Evolutionary conservation across 257 asterid species (phyloP).

Genomic region (Cynanchum wilfordii): DNA sequence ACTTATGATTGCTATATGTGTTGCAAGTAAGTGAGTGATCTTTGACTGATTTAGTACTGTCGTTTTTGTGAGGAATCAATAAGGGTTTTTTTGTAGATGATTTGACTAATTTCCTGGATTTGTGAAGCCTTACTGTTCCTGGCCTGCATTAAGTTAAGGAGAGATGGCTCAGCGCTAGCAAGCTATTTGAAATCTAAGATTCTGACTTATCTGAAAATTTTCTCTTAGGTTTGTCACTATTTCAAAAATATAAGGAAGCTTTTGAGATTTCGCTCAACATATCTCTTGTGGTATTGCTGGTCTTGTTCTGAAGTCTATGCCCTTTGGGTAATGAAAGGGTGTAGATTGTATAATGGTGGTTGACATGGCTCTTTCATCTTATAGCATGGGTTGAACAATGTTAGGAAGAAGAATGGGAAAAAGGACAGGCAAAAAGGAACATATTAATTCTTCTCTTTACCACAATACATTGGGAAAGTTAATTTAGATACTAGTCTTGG

Average conservation of each 20-base stretch:
- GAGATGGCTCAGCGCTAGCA: background rate
- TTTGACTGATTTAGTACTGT: background rate
- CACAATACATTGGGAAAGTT: background rate
- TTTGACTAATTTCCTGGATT: background rate
- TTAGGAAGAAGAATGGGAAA: background rate
- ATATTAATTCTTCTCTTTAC: background rate
- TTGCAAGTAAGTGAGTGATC: background rate
- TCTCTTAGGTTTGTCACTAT: background rate
- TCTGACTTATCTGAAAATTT: background rate
- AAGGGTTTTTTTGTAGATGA: background rate
- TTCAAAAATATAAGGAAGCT: background rate
- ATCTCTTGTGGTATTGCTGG: background rate
- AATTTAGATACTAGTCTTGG: background rate
- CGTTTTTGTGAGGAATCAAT: background rate
- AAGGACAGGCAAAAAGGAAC: background rate
- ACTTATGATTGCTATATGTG: slow-evolving; percentile 5
- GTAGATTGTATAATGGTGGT: background rate
- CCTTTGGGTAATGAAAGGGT: background rate
- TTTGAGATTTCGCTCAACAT: background rate
- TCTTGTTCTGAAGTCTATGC: background rate
- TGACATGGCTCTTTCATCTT: background rate
- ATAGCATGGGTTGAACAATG: background rate
- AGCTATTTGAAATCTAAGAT: background rate
- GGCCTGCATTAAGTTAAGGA: background rate
- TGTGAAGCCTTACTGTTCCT: background rate